Base-by-base conservation (phyloP, 148 eudicot genomes). In the Vaccinium darrowii region DNA sequence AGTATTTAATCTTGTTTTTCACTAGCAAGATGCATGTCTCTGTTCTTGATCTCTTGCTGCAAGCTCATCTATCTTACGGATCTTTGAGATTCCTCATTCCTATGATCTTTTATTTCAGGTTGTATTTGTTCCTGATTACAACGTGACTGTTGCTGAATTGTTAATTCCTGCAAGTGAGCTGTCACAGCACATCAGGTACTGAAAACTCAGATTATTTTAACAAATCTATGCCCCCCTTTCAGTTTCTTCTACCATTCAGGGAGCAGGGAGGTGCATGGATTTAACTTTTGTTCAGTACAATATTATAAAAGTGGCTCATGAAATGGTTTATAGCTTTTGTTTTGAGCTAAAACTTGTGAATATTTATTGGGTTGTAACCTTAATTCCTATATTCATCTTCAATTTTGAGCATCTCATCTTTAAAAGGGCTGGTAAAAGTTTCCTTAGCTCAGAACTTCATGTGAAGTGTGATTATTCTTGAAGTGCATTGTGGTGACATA, bases 151-250 rank as follows among this genome's bases (percentile, higher is more conserved):
- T 78, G 99, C 99, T 84, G 99, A 96, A 88, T 87, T 89, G 88
- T 92, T 96, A 67, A 96, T 96, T 85, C 99, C 99, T 82, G 95
- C 95, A 63, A 96, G 95, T 86, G 99, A 96, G 89, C 97, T 96
- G 50, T 96, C 99, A 1, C 97, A 96, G 80, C 99, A 96, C 87
- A 96, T 96, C 87, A 96, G 99, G 99, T 96, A 93, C 30, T 63
- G 73, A 43, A 49, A 75, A 81, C 52, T 63, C 71, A 76, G 71
- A 15, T 43, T 8, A 53, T 54, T 58, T 14, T 47, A 53, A 2
- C 3, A 19, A 27, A n/a, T 60, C 15, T 81, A 33, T 62, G n/a
- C 81, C 62, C 27, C 78, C 47, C 62, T 78, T 78, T 27, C 13
- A 1, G 25, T 80, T 80, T 57, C 69, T 57, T 10, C 69, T 57